Evolutionary conservation across 2,329 filamentous ascomycete genomes (phyloP).

Genomic region (Colletotrichum tropicale): DNA sequence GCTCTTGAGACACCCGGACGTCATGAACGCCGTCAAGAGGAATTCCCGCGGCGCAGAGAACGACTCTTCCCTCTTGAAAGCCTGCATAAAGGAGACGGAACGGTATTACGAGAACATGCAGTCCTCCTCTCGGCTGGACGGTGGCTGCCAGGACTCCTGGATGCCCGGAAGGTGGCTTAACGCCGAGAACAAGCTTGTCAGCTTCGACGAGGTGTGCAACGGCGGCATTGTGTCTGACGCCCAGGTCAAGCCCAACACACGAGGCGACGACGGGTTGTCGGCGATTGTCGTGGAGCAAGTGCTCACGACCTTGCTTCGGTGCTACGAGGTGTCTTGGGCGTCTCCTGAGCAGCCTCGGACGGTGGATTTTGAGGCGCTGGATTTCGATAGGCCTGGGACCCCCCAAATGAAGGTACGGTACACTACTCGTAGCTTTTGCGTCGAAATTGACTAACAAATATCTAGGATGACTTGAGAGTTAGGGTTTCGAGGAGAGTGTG

Average conservation of each 20-base stretch:
- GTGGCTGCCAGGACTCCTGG: constrained; percentile 18
- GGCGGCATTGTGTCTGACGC: background rate
- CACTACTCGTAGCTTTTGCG: too few relatives aligned
- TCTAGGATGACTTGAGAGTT: background rate
- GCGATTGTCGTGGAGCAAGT: constrained; percentile 4
- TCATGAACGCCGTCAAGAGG: constrained; percentile 15
- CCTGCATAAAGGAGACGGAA: constrained; percentile 23
- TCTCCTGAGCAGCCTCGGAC: background rate
- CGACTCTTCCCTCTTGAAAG: constrained; percentile 18
- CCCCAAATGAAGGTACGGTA: constrained; percentile 17
- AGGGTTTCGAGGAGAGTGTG: constrained; percentile 3
- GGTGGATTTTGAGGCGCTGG: constrained; percentile 4
- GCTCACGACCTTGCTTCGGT: constrained; percentile 18
- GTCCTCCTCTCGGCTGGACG: background rate
- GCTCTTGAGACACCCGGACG: constrained; percentile 21
- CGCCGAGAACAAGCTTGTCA: constrained; percentile 10
- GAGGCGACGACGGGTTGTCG: constrained; percentile 15
- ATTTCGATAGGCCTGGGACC: constrained; percentile 21
- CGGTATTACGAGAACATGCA: constrained; percentile 20
- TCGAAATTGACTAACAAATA: background rate
- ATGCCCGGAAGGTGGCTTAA: constrained; percentile 23
- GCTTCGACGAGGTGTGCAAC: background rate
- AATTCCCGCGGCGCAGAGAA: constrained; percentile 14
- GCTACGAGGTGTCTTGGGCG: constrained; percentile 22
- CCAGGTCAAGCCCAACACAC: background rate